Evolutionary conservation across 306 rosid species (phyloP), one percentile per base, ranked within the genome.

Genomic region (Prunus campanulata): DNA sequence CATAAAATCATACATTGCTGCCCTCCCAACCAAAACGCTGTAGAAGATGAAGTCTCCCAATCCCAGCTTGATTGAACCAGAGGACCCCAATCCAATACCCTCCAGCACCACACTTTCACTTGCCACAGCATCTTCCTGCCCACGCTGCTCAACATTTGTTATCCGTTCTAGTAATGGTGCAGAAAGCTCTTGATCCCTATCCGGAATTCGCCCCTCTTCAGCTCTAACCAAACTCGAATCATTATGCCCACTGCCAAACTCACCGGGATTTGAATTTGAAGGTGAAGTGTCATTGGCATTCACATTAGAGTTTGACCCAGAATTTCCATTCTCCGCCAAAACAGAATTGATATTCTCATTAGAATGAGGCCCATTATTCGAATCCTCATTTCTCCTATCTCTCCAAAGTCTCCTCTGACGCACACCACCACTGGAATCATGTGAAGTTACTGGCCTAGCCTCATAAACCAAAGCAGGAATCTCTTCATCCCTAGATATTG

Each of bases 1-100:
- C 98, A 89, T 92, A 74, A 78, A 92, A 85, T 95, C 98, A 75
- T 95, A 95, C 98, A 95, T 92, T 2, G 97, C 97, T 3, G 98
- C 98, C 79, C 98, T 88, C 65, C 97, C 98, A 65, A 95, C 98
- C 90, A 95, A 82, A 72, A 95, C 93, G 73, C 97, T 92, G 62
- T 95, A 95, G 92, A 95, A 95, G 79, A 95, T 92, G 80, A 95
- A 92, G 82, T 95, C 98, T 11, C 98, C 98, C 7, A 92, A 83
- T 80, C 98, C 98, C 65, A 95, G 83, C 87, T 95, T 95, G 88
- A 92, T 95, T 42, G 97, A 96, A 60, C 98, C 97, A 20, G 98
- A 83, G 16, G 97, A 89, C 29, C 88, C 97, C 87, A 95, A 74
- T 47, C 97, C 97, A 78, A 95, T 95, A 63, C 98, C 98, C 81